A percentile compares a stretch with the other conserved stretches of the same genome.
Evolutionary conservation across 768 basidiomycete genomes (phyloP).

Genomic region (Leccinum truebloodii): DNA sequence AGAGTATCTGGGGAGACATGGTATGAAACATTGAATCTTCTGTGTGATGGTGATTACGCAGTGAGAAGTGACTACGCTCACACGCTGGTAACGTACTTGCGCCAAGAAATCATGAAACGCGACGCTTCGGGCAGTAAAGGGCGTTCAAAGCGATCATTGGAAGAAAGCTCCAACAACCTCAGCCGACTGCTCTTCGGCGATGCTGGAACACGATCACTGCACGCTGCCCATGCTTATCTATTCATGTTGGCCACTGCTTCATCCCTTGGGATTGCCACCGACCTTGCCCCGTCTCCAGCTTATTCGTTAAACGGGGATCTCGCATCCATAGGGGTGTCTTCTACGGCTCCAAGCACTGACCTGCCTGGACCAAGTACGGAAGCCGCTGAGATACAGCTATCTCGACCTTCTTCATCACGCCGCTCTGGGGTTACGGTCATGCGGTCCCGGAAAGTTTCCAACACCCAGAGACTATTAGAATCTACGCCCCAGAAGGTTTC

Average conservation of each 20-base stretch:
- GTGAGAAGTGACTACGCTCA: constrained; percentile 78
- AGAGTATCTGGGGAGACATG: constrained; percentile 80
- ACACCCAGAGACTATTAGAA: constrained; percentile 54
- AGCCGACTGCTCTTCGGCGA: constrained; percentile 58
- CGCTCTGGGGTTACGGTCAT: constrained; percentile 50
- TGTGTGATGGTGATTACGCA: constrained; percentile 78
- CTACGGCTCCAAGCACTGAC: constrained; percentile 36
- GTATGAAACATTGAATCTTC: constrained; percentile 85
- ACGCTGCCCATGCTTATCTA: constrained; percentile 77
- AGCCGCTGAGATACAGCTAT: constrained; percentile 25
- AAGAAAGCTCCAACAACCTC: constrained; percentile 48
- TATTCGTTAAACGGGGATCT: constrained; percentile 36
- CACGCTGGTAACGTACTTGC: constrained; percentile 74
- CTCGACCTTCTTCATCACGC: constrained; percentile 41
- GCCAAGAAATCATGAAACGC: constrained; percentile 69
- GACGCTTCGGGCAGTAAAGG: constrained; percentile 48
- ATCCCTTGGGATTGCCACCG: constrained; percentile 50
- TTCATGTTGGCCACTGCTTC: constrained; percentile 78
- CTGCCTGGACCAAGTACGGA: constrained; percentile 23
- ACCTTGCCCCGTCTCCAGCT: constrained; percentile 43
- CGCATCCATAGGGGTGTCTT: constrained; percentile 29
- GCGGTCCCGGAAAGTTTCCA: constrained; percentile 58
- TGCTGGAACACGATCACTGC: constrained; percentile 67
- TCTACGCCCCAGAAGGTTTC: constrained; percentile 45
- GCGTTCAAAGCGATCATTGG: constrained; percentile 45